Base-by-base conservation (phyloP, 495 filamentous ascomycete species). In the Sporormia fimetaria region DNA sequence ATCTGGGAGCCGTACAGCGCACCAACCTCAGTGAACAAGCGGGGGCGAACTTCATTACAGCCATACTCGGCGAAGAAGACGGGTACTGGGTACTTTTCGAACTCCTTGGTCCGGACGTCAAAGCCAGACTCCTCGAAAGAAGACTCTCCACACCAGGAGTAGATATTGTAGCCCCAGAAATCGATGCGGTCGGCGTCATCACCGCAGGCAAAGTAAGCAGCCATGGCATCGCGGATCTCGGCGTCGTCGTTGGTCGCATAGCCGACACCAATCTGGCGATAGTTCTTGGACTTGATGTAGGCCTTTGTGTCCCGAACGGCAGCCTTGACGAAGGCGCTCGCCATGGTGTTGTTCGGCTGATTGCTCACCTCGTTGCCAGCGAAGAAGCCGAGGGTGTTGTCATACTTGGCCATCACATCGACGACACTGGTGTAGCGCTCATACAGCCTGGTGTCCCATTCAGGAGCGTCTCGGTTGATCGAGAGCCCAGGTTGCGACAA, bases 101-200 rank as follows among this genome's bases (percentile, higher is more conserved):
- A 96, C 63, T 92, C 84, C 26, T 78, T 62, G 25, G 84, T 86
- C 52, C 87, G 77, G 18, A 69, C 70, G 49, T 81, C 67, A 62
- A 84, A 98, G 11, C 83, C 81, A 0, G 88, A 95, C 12, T 62
- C 49, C 32, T 64, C 52, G 57, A 80, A 88, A 40, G 69, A 73
- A 43, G 79, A 87, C 34, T 83, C 57, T 33, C 90, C 90, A 57
- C 90, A 98, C 90, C 90, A 98, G 25, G 83, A 87, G 66, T 96
- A 96, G 67, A 95, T 88, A 65, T 96, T 98, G 73, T 94, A 94
- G 37, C 90, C 90, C 85, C 85, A 95, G 70, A 86, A 95, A 61
- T 96, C 88, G 46, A 94, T 87, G 27, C 75, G 65, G 9, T 73
- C 67, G 0, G 64, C 63, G 21, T 65, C 40, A 22, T 72, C 59